Evolutionary conservation across 2,329 filamentous ascomycete species (phyloP).

Genomic region (Monosporascus sp.): DNA sequence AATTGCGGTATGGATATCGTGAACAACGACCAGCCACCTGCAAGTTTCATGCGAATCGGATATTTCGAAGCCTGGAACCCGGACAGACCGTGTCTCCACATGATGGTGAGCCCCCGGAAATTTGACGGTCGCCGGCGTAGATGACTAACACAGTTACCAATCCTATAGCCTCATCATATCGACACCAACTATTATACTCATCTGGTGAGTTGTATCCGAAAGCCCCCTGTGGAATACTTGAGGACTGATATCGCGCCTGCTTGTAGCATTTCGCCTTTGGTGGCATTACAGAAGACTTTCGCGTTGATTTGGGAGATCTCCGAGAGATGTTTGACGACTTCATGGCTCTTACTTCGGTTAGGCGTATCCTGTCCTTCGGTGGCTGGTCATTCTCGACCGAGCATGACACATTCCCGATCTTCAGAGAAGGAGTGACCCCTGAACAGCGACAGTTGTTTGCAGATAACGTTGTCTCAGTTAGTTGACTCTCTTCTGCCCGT

Average conservation of each 20-base stretch:
- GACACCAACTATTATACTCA: conserved; percentile 15
- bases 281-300: conserved; percentile 14
- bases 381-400: conserved; percentile 34
- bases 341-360: conserved; percentile 13
- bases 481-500: too few species aligned
- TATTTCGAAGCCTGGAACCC: conserved; percentile 27
- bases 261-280: conserved; percentile 23
- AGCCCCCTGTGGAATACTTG: too few species aligned
- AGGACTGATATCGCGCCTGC: too few species aligned
- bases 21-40: conserved; percentile 1
- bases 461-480: conserved; percentile 14
- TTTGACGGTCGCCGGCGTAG: too few species aligned
- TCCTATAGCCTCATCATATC: conserved; percentile 7
- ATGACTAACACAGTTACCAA: too few species aligned
- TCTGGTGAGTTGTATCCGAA: too few species aligned
- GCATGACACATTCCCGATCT: conserved; percentile 24
- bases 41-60: conserved; percentile 3
- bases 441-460: conserved; percentile 26
- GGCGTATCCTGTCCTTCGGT: conserved; percentile 33
- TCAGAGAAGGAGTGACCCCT: conserved; percentile 24
- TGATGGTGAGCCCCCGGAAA: conserved; percentile 1
- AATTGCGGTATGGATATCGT: conserved; percentile 16
- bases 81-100: conserved; percentile 19
- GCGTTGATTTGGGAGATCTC: conserved; percentile 13
- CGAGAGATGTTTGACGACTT: conserved; percentile 21